Evolutionary conservation across 768 basidiomycete genomes (phyloP), one percentile per base, ranked within the genome.

Genomic region (Collybia sordida): DNA sequence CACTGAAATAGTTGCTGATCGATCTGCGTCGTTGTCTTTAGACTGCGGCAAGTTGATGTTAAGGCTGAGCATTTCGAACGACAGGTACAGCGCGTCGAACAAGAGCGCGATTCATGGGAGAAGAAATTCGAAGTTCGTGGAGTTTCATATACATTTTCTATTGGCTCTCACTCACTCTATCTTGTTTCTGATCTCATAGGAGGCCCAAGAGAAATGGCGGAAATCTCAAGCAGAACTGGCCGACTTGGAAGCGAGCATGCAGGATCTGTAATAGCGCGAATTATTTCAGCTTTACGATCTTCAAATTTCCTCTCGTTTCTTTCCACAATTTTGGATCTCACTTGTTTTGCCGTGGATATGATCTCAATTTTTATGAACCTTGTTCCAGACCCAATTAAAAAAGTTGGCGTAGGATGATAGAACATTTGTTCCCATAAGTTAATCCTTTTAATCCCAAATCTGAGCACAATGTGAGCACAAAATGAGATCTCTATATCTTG

Each of bases 31-130:
- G 27, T 24, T 11, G 3, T 38, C 43, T 31, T 45, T 59, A 98
- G 96, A 70, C 79, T 99, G 60, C 80, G 96, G 54, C 92, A 96
- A 64, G 93, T 96, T 50, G 97, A 99, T 65, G 88, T 98, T 71
- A 99, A 98, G 75, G 96, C 96, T 8, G 97, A 99, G 69, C 93
- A 98, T 73, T 97, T 92, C 65, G 96, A 98, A 72, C 84, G 94
- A 42, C 91, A 95, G 65, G 85, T 97, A 17, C 77, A 83, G 57
- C 82, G 90, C 38, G 75, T 82, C 42, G 95, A 98, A 66, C 84
- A 90, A 64, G 97, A 99, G 69, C 85, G 95, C 44, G 96, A 98
- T 66, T 61, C 66, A 35, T 93, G 90, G 91, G 95, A 97, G 82
- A 82, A 86, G 79, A 98, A 96, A 72, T 90, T 82, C 73, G 95